These are phyloP conservation scores for Solanum neorickii DNA, from an alignment of 257 asterid species.

Conservation along the genomic window DNA sequence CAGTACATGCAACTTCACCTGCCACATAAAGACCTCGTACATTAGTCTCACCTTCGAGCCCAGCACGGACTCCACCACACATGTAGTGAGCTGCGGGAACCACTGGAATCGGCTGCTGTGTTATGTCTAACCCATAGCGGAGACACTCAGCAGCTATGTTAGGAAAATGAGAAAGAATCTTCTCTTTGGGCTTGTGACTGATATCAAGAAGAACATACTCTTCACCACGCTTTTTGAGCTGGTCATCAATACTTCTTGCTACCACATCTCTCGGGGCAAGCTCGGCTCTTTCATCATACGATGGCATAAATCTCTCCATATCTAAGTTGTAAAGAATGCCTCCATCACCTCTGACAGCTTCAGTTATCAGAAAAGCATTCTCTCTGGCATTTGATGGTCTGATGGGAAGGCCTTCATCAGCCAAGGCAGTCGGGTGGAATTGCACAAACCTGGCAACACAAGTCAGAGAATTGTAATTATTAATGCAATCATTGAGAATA, in stretches of 20 bases:
- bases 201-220: slow-evolving; percentile 88
- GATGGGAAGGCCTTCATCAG: slow-evolving; percentile 89
- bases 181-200: slow-evolving; percentile 59
- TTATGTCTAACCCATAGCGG: slow-evolving; percentile 77
- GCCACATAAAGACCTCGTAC: slow-evolving; percentile 82
- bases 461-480: background rate
- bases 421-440: slow-evolving; percentile 97
- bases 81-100: slow-evolving; percentile 99
- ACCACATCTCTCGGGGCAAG: slow-evolving; percentile 98
- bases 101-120: slow-evolving; percentile 78
- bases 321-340: slow-evolving; percentile 75
- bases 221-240: slow-evolving; percentile 76
- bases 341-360: slow-evolving; percentile 97
- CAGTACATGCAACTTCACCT: slow-evolving; percentile 97
- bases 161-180: slow-evolving; percentile 82
- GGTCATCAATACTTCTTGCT: slow-evolving; percentile 93
- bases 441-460: slow-evolving; percentile 69
- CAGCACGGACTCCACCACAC: slow-evolving; percentile 99
- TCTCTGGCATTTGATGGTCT: slow-evolving; percentile 60
- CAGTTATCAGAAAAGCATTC: slow-evolving; percentile 83
- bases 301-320: slow-evolving; percentile 87
- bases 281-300: slow-evolving; percentile 74
- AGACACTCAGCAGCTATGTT: slow-evolving; percentile 92
- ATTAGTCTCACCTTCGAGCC: slow-evolving; percentile 88
- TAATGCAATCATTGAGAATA: background rate